Base-by-base conservation (phyloP, 805 yeast species). In the Danielia oregonensis region DNA sequence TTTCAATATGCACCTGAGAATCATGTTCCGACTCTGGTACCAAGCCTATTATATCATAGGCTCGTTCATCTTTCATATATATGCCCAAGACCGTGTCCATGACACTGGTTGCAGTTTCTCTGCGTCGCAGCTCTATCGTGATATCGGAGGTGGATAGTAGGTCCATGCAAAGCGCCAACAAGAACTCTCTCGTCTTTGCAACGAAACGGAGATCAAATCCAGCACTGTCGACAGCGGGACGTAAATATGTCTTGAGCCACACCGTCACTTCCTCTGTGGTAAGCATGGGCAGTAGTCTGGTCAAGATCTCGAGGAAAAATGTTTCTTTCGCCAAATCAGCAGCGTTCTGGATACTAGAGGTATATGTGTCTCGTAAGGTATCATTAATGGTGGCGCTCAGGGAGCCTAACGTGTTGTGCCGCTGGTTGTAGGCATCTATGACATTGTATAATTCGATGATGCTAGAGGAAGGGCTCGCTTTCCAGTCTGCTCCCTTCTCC, bases 221-320 rank as follows among this genome's bases (percentile, higher is more conserved):
- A 0, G 82, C 79, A 23, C 82, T 74, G 45, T 79, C 80, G 3
- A 78, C 58, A 0, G 82, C 78, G 0, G 76, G 73, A 9, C 59
- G 59, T 9, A 69, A 47, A 38, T 76, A 70, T 23, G 70, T 61
- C 18, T 61, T 56, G 30, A 75, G 61, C 85, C 86, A 81, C 25
- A 61, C 51, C 15, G 51, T 42, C 7, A 73, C 51, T 8, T 57
- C 54, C 8, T 49, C 48, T 17, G 48, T 49, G 5, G 45, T 40
- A 4, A 68, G 51, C 13, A 55, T 58, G 2, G 65, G 61, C 33
- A 57, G 51, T 10, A 70, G 42, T 19, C 51, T 51, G 2, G 44
- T 49, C n/a, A 72, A 55, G 1, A 68, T 49, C 29, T 63, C 65
- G 16, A 72, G 39, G 38, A 72, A 74, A 19, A 55, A 42, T 7